phyloP scores from a whole-genome alignment of 2,329 filamentous ascomycete species.

The Aspergillus niger region DNA sequence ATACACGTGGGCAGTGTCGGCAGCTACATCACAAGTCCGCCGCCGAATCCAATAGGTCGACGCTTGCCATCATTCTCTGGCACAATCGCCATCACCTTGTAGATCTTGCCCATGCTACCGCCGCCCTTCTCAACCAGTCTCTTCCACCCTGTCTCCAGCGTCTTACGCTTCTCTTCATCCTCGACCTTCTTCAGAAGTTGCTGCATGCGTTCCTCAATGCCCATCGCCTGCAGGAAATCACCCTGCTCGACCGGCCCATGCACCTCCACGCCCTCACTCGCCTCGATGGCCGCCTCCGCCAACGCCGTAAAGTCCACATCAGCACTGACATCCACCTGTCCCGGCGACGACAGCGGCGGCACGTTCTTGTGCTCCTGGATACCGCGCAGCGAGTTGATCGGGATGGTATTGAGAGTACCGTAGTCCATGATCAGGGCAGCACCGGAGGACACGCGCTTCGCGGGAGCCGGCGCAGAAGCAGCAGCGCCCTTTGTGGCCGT shows the following conservation, averaged over 20 bases:
- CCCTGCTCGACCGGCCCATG: slow-evolving; percentile 90
- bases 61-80: slow-evolving; percentile 75
- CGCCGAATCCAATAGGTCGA: slow-evolving; percentile 89
- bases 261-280: slow-evolving; percentile 80
- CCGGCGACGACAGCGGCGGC: slow-evolving; percentile 76
- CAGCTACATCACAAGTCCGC: slow-evolving; percentile 47
- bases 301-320: slow-evolving; percentile 92
- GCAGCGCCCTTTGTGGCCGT: slow-evolving; percentile 21
- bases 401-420: slow-evolving; percentile 75
- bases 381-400: slow-evolving; percentile 85
- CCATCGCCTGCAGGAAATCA: slow-evolving; percentile 76
- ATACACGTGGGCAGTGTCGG: not conserved
- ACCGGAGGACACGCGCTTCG: slow-evolving; percentile 68
- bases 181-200: slow-evolving; percentile 59
- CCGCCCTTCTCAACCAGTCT: slow-evolving; percentile 80
- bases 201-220: slow-evolving; percentile 75
- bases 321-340: slow-evolving; percentile 82
- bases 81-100: slow-evolving; percentile 89
- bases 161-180: slow-evolving; percentile 57
- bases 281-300: slow-evolving; percentile 75
- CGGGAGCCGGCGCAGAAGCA: slow-evolving; percentile 35
- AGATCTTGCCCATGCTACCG: slow-evolving; percentile 89
- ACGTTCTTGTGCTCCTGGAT: slow-evolving; percentile 77
- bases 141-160: slow-evolving; percentile 74
- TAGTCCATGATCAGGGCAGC: slow-evolving; percentile 97